Base-by-base conservation (phyloP, 257 asterid genomes). In the Nicotiana attenuata region DNA sequence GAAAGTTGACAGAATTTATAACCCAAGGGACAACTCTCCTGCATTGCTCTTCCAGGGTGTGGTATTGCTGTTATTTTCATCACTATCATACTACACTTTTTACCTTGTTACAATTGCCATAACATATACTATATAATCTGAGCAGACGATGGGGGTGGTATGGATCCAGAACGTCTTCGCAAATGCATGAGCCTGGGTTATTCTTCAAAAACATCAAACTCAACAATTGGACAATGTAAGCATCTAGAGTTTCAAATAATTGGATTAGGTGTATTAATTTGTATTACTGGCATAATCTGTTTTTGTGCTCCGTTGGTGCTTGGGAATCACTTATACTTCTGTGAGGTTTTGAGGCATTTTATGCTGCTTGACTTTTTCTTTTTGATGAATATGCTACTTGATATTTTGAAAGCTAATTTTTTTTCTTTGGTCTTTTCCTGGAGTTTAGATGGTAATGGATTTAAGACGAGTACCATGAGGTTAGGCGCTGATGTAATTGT, bases 391-490 rank as follows among this genome's bases (percentile, higher is more conserved):
- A 73, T 15, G 79, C 79, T 75, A 16, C 79, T 14, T 75, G 79
- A 75, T 50, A 24, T 47, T 75, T 73, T 26, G 26, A 75, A 75
- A 75, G 45, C 63, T 75, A 24, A 16, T 15, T 29, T 28, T 8
- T 71, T 20, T 6, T 45, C 50, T 45, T 20, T 1, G 4, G 5
- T 9, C 10, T 61, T 64, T 28, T 28, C 41, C 45, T 75, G 79
- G 24, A 47, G 31, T 83, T 65, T 92, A 94, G 98, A 94, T 87
- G 98, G 98, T 80, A 94, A 94, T 89, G 98, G 98, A 83, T 94
- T 94, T 89, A 94, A 94, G 92, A 94, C 98, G 83, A 94, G 98
- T 86, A 94, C 98, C 88, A 94, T 94, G 98, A 91, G 98, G 35
- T 86, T 94, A 76, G 98, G 98, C 17, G 97, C 98, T 81, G 98